Evolutionary conservation across 768 basidiomycete genomes (phyloP).

Genomic region (Mycena capillaripes): DNA sequence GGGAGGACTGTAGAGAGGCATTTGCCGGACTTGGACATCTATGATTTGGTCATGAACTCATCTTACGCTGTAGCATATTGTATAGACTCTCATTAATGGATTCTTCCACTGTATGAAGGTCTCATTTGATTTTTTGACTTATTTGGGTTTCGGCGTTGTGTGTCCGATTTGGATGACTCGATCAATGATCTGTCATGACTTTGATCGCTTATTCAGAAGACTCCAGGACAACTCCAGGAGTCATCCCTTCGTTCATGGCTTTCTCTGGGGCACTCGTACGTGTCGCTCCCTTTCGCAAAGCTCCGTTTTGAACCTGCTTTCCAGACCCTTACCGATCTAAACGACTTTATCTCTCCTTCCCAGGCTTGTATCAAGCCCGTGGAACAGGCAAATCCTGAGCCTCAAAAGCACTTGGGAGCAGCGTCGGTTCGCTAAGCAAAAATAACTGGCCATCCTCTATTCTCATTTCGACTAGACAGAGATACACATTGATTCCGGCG

Average conservation of each 20-base stretch:
- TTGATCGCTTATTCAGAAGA: constrained; percentile 14
- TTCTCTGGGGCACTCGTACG: constrained; percentile 90
- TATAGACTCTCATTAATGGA: constrained; percentile 6
- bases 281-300: constrained; percentile 30
- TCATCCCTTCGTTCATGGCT: constrained; percentile 69
- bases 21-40: constrained; percentile 17
- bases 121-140: neutral
- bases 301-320: constrained; percentile 25
- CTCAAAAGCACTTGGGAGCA: constrained; percentile 49
- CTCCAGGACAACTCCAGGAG: neutral
- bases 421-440: constrained; percentile 49
- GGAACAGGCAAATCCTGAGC: constrained; percentile 54
- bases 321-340: constrained; percentile 92
- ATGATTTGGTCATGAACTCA: neutral
- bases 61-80: neutral
- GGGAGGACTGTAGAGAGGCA: constrained; percentile 1
- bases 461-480: constrained; percentile 73
- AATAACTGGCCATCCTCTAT: neutral
- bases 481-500: constrained; percentile 88
- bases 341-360: constrained; percentile 96
- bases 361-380: constrained; percentile 99
- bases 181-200: neutral
- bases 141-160: constrained; percentile 3
- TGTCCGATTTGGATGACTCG: neutral
- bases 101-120: too few species aligned